phyloP scores from a whole-genome alignment of 805 yeast genomes.

The Schwanniomyces occidentalis region DNA sequence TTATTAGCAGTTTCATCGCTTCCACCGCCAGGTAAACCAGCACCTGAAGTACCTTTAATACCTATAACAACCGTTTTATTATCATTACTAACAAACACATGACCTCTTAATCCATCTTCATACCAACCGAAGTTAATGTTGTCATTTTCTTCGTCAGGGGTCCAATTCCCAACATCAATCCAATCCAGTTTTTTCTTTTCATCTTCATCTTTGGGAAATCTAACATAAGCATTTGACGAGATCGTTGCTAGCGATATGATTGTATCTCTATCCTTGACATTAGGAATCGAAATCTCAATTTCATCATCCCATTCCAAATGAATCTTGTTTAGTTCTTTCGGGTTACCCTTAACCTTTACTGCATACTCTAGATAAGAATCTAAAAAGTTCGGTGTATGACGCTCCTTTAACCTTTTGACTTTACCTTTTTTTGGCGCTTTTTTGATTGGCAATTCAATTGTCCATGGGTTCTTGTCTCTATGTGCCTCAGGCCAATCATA shows the following conservation, averaged over 20 bases:
- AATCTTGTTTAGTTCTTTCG: conserved; percentile 34
- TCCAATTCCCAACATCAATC: conserved; percentile 67
- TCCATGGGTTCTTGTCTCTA: conserved; percentile 40
- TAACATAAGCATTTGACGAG: conserved; percentile 90
- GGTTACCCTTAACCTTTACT: conserved; percentile 39
- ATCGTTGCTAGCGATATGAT: conserved; percentile 75
- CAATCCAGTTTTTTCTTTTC: conserved; percentile 67
- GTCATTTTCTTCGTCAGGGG: conserved; percentile 55
- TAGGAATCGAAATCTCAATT: conserved; percentile 60
- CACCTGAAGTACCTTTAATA: conserved; percentile 90
- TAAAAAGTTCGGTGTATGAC: conserved; percentile 57
- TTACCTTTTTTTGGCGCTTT: conserved; percentile 16
- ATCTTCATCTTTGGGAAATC: conserved; percentile 57
- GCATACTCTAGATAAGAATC: conserved; percentile 68
- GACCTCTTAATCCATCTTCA: conserved; percentile 84
- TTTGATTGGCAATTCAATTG: conserved; percentile 30
- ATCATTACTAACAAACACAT: conserved; percentile 68
- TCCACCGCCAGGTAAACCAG: conserved; percentile 53
- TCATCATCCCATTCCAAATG: conserved; percentile 64
- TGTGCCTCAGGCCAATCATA: conserved; percentile 38
- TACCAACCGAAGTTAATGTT: conserved; percentile 83
- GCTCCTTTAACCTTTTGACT: conserved; percentile 30
- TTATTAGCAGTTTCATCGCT: conserved; percentile 68
- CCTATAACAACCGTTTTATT: conserved; percentile 69
- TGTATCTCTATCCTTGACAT: conserved; percentile 72